Evolutionary conservation across 257 asterid species (phyloP).

Genomic region (Rauvolfia tetraphylla): DNA sequence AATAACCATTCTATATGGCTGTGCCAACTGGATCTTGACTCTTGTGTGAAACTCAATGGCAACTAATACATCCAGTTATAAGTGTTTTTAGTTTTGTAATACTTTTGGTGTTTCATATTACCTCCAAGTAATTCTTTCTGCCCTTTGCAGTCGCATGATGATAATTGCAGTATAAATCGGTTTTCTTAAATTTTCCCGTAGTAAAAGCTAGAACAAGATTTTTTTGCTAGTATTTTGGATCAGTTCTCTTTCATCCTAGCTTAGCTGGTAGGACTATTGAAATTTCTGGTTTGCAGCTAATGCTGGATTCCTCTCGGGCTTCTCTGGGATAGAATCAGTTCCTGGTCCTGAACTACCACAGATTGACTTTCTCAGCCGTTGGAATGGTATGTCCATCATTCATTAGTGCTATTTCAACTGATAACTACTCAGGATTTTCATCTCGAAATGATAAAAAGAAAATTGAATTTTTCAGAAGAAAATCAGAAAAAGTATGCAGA

Average conservation of each 20-base stretch:
- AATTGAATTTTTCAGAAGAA: constrained; percentile 47
- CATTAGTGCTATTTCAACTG: not conserved
- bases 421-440: constrained; percentile 4
- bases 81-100: not conserved
- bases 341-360: constrained; percentile 92
- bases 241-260: constrained; percentile 7
- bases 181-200: not conserved
- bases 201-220: not conserved
- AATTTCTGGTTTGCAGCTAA: constrained; percentile 57
- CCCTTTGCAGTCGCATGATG: not conserved
- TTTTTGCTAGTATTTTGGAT: not conserved
- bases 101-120: not conserved
- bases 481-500: constrained; percentile 94
- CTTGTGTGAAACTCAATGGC: no score
- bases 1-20: no score
- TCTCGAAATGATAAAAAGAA: constrained; percentile 11
- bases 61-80: no score
- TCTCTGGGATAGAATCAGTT: constrained; percentile 71
- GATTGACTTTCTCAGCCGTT: constrained; percentile 69
- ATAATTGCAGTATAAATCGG: not conserved
- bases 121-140: not conserved
- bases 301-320: constrained; percentile 89
- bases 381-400: constrained; percentile 49
- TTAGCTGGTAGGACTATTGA: not conserved
- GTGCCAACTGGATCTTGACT: no score